Base-by-base conservation (phyloP, 2,329 filamentous ascomycete species). In the Verticillium isaacii region DNA sequence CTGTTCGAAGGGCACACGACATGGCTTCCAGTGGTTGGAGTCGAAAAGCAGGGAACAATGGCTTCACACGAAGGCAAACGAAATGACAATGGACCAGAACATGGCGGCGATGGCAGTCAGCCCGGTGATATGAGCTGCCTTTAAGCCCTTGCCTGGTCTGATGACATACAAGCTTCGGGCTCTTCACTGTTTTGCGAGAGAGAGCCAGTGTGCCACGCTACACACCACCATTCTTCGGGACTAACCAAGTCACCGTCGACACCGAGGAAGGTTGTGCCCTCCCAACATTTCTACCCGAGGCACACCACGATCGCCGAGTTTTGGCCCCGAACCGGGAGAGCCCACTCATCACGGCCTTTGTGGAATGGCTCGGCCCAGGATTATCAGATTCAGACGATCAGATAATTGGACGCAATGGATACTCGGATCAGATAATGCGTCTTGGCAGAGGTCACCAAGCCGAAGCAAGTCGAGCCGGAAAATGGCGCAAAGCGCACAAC, bases 371-470 rank as follows among this genome's bases (percentile, higher is more conserved):
- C 8, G 45, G 19, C n/a, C 19, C 19, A 52, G 45, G 45, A 52
- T 52, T 23, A 52, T 52, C 55, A 23, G 32, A 19, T 34, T 32
- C 15, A n/a, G 23, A 36, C 32, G 55, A 34, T 34, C 34, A 50
- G 57, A 50, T 58, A 50, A 58, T 58, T 58, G 57, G 55, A 29
- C 25, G 57, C 9, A 5, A 15, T 29, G 23, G 34, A 25, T 50
- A 32, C 23, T 59, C 63, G 61, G 64, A 66, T 66, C 64, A 65
- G 64, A 66, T 66, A 66, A 66, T 60, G 61, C 61, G 59, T 65
- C 64, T 65, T 65, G 64, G 58, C 41, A 52, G 11, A 23, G 23
- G 0, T 23, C n/a, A 25, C 58, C 37, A 50, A 19, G n/a, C 25
- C 25, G 57, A 57, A n/a, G 6, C 15, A 62, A 59, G 34, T 41